These are phyloP conservation scores for fission yeast (Schizosaccharomyces pombe) DNA, from an alignment of 805 yeast species.

Conservation along the genomic window DNA sequence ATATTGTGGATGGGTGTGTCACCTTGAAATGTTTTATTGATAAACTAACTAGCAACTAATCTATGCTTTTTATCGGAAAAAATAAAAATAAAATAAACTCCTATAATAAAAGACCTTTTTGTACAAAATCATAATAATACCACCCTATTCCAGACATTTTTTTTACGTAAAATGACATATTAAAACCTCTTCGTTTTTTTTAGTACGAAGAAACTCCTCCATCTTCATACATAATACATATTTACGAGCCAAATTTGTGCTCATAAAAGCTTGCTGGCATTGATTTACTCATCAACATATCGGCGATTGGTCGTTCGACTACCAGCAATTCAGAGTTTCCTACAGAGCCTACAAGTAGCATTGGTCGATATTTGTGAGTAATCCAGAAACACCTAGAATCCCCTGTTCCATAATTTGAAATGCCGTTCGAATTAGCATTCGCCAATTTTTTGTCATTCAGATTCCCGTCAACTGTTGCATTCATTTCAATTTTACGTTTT, in stretches of 20 bases:
- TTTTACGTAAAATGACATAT: too few relatives aligned
- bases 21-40: too few relatives aligned
- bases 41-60: too few relatives aligned
- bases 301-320: conserved; percentile 50
- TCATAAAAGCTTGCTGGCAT: neutral
- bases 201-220: neutral
- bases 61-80: too few relatives aligned
- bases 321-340: conserved; percentile 37
- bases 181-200: neutral
- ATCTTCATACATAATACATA: neutral
- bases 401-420: neutral
- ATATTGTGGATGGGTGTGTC: too few relatives aligned
- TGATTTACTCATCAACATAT: conserved; percentile 18
- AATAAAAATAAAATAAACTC: too few relatives aligned
- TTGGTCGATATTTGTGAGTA: conserved; percentile 50
- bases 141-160: too few relatives aligned
- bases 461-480: conserved; percentile 22
- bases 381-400: conserved; percentile 37
- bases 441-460: conserved; percentile 15
- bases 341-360: conserved; percentile 37
- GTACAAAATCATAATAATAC: too few relatives aligned
- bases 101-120: too few relatives aligned
- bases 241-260: neutral
- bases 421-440: neutral
- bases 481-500: conserved; percentile 24